Percentiles rank a stretch among this genome's conserved stretches.
Conservation (phyloP, 805 yeast genomes). For the Lipomyces starkeyi region DNA sequence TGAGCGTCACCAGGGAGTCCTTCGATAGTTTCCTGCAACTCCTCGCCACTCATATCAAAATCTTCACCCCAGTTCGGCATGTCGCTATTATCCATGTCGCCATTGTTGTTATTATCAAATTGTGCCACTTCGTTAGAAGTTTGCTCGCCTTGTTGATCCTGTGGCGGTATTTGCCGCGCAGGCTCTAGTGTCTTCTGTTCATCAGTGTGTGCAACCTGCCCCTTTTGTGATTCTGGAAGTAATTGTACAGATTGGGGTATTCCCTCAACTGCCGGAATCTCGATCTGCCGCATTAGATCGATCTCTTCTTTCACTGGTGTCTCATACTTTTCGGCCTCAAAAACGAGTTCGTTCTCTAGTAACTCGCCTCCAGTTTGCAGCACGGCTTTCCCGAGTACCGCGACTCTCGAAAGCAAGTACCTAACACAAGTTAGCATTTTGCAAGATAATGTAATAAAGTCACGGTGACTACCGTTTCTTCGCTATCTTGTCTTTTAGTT, state of each 20-base stretch:
- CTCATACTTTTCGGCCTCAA: background rate
- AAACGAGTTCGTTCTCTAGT: conserved; percentile 10
- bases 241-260: conserved; percentile 6
- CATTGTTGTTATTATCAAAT: background rate
- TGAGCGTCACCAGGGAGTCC: background rate
- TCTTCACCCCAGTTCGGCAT: conserved; percentile 4
- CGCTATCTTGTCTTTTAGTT: conserved; percentile 11
- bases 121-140: background rate
- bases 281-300: background rate
- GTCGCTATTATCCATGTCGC: background rate
- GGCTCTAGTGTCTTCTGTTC: background rate
- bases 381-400: conserved; percentile 9
- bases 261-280: conserved; percentile 5
- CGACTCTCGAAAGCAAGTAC: conserved; percentile 4
- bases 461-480: conserved; percentile 17
- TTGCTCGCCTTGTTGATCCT: background rate
- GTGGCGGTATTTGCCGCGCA: conserved; percentile 1
- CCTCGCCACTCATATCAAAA: conserved; percentile 6
- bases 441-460: background rate
- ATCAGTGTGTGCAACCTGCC: background rate
- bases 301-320: background rate
- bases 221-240: background rate
- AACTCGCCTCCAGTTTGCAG: conserved; percentile 11
- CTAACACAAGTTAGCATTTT: conserved; percentile 2
- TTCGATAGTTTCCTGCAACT: background rate